Evolutionary conservation across 2,329 filamentous ascomycete genomes (phyloP).

Genomic region (Aspergillus bombycis): DNA sequence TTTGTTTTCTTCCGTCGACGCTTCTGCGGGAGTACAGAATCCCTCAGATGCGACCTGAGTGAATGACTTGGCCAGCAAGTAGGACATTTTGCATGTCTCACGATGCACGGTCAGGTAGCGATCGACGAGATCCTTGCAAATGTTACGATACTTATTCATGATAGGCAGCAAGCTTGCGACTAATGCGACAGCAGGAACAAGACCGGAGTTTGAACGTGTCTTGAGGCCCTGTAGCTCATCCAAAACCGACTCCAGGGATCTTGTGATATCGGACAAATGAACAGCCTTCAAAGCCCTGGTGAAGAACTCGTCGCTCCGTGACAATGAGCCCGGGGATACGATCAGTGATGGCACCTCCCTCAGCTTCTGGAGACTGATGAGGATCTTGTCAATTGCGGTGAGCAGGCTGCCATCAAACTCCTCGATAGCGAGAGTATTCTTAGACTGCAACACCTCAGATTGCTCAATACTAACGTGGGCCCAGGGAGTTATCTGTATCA

Average conservation of each 20-base stretch:
- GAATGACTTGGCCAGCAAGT: constrained; percentile 76
- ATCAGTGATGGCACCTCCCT: constrained; percentile 59
- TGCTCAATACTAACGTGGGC: constrained; percentile 42
- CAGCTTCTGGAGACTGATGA: constrained; percentile 76
- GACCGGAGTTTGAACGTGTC: constrained; percentile 44
- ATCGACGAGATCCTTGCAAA: constrained; percentile 61
- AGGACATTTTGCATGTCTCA: constrained; percentile 72
- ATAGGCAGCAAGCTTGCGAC: constrained; percentile 70
- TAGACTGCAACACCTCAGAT: constrained; percentile 12
- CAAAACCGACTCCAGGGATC: constrained; percentile 49
- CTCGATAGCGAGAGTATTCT: constrained; percentile 36
- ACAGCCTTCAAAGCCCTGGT: constrained; percentile 61
- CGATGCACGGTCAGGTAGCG: constrained; percentile 68
- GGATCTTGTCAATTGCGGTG: constrained; percentile 70
- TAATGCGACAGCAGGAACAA: constrained; percentile 58
- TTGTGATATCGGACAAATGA: constrained; percentile 60
- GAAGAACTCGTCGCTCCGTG: constrained; percentile 58
- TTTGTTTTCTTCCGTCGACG: constrained; percentile 70
- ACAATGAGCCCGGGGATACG: constrained; percentile 67
- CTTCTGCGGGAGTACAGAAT: constrained; percentile 88
- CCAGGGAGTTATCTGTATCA: constrained; percentile 71
- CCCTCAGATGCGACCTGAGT: constrained; percentile 78
- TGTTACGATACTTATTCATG: constrained; percentile 69
- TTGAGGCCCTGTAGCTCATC: constrained; percentile 50
- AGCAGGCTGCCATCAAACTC: constrained; percentile 63